Base-by-base conservation (phyloP, 2,329 filamentous ascomycete species). In the Cercospora beticola region DNA sequence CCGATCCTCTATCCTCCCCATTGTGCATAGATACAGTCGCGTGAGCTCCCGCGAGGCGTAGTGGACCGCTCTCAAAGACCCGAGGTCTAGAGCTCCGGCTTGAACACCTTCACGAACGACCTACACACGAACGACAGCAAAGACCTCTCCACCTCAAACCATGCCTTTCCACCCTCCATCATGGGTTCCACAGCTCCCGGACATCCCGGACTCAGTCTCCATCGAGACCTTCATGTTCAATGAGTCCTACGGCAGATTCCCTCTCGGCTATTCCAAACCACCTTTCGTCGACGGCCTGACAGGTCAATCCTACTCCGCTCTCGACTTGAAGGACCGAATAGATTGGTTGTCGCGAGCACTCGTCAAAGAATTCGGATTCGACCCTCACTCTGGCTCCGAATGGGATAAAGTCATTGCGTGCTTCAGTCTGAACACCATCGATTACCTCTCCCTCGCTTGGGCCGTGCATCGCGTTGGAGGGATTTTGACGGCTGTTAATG, bases 371-470 rank as follows among this genome's bases (percentile, higher is more conserved):
- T 85, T 95, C 68, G 89, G 87, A 54, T 93, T 92, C 85, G 79
- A 85, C 57, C 88, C 90, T 7, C 89, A 92, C 72, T 79, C 88
- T 66, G 92, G 90, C 12, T 87, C 87, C 0, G 91, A 94, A 77
- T 95, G 90, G 90, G 92, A 95, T 75, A 93, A 93, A 78, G 90
- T 94, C 26, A 83, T 92, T 59, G 90, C 85, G 4, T 82, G 94
- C 30, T 96, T 92, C 81, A 89, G 90, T n/a, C 80, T 93, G 68
- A 96, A 96, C 77, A 92, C 92, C 87, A 88, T 95, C 71, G 92
- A 95, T 79, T 92, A 90, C 64, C 81, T 93, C 69, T 87, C 91
- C 4, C 80, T 93, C 31, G 87, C 87, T 46, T 92, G 91, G 85
- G 90, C 92, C 3, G 85, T 91, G 16, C 92, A 94, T 78, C 86